Evolutionary conservation across 148 eudicot species (phyloP).

Genomic region (Cornus controversa): DNA sequence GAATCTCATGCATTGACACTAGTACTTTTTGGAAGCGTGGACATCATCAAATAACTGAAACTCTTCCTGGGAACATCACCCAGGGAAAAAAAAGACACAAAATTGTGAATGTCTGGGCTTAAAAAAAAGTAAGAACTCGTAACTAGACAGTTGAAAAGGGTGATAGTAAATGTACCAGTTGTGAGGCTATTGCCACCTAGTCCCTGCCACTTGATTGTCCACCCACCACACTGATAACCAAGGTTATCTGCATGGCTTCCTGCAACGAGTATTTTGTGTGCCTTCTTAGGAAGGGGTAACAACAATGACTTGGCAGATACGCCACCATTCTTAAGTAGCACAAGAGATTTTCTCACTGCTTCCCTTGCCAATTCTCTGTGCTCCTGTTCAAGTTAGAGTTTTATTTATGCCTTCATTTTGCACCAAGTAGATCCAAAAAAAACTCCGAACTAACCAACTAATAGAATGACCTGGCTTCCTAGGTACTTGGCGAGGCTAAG

Average conservation of each 20-base stretch:
- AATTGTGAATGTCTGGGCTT: too few species aligned
- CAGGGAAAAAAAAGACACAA: too few species aligned
- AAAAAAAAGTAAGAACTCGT: too few species aligned
- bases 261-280: slow-evolving; percentile 39
- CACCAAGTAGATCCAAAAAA: neutral
- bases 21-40: too few species aligned
- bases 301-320: slow-evolving; percentile 29
- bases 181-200: slow-evolving; percentile 31
- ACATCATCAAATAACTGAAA: too few species aligned
- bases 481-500: slow-evolving; percentile 35
- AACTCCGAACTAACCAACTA: neutral
- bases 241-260: slow-evolving; percentile 49
- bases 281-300: slow-evolving; percentile 50
- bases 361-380: slow-evolving; percentile 51
- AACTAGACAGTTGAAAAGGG: neutral
- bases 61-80: too few species aligned
- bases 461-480: slow-evolving; percentile 34
- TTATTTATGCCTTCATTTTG: neutral
- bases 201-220: slow-evolving; percentile 53
- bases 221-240: slow-evolving; percentile 54
- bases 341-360: slow-evolving; percentile 49
- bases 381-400: slow-evolving; percentile 22
- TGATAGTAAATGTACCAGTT: neutral
- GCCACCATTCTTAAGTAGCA: slow-evolving; percentile 39
- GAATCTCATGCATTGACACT: too few species aligned